Evolutionary conservation across 805 yeast genomes (phyloP).

Genomic region (Metschnikowia henanensis): DNA sequence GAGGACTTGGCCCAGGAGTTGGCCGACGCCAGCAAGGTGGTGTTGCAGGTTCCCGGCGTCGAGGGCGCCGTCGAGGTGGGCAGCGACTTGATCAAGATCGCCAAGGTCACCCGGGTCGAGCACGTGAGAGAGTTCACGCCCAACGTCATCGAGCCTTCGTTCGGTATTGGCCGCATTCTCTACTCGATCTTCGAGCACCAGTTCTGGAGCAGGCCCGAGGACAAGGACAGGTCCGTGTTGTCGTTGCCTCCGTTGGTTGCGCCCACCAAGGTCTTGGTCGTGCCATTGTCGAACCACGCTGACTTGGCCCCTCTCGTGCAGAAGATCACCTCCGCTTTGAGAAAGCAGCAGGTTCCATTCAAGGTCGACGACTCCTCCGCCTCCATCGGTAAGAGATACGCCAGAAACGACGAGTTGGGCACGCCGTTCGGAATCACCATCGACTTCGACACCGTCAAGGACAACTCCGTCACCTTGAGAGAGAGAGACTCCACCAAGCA

Average conservation of each 20-base stretch:
- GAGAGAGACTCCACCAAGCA: conserved; percentile 97
- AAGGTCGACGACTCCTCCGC: conserved; percentile 97
- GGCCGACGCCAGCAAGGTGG: conserved; percentile 57
- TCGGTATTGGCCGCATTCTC: conserved; percentile 97
- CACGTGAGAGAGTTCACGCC: conserved; percentile 96
- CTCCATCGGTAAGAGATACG: conserved; percentile 96
- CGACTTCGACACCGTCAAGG: conserved; percentile 90
- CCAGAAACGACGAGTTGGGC: conserved; percentile 98
- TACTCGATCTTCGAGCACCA: conserved; percentile 92
- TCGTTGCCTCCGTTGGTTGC: conserved; percentile 96
- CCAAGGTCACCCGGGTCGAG: conserved; percentile 75
- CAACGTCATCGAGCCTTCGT: conserved; percentile 97
- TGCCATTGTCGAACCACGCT: conserved; percentile 86
- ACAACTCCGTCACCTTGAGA: conserved; percentile 88
- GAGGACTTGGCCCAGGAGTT: conserved; percentile 75
- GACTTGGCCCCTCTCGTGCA: conserved; percentile 75
- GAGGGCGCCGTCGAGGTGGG: conserved; percentile 63
- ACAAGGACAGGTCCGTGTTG: conserved; percentile 79
- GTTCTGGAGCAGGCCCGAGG: conserved; percentile 93
- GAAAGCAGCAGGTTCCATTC: conserved; percentile 83
- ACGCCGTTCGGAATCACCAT: conserved; percentile 98
- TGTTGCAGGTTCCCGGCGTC: conserved; percentile 65
- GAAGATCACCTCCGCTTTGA: conserved; percentile 67
- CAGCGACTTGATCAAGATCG: conserved; percentile 68
- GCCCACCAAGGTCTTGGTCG: conserved; percentile 95